Percentiles rank a stretch among this genome's conserved stretches.
phyloP scores from a whole-genome alignment of 2,329 filamentous ascomycete genomes.

The Colletotrichum sansevieriae region DNA sequence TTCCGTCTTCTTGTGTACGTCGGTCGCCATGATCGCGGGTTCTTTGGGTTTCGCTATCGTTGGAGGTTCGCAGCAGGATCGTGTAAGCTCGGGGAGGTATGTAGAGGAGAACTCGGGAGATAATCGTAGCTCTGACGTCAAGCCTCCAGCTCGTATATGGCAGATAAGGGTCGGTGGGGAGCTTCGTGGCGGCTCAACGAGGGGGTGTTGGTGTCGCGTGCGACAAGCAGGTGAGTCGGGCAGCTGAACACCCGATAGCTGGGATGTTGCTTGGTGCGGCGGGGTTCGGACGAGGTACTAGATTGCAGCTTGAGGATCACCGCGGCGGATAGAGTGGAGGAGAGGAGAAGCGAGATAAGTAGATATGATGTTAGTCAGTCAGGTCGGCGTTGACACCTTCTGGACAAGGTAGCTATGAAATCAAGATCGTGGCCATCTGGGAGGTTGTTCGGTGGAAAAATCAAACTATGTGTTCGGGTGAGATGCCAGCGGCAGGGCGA shows the following conservation, averaged over 20 bases:
- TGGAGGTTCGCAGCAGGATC: not conserved
- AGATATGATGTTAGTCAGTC: not conserved
- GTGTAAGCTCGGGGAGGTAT: not conserved
- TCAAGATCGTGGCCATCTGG: not conserved
- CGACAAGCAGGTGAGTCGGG: conserved; percentile 39
- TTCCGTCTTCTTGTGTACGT: conserved; percentile 51
- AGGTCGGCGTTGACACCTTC: not conserved
- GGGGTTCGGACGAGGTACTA: conserved; percentile 23
- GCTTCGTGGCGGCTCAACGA: conserved; percentile 10
- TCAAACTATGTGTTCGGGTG: conserved; percentile 6
- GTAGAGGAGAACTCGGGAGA: not conserved
- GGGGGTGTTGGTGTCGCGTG: conserved; percentile 26
- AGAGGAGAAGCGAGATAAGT: not conserved
- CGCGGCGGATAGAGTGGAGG: not conserved
- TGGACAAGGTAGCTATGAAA: conserved; percentile 8
- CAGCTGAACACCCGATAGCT: conserved; percentile 27
- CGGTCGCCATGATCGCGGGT: conserved; percentile 49
- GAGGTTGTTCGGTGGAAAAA: not conserved
- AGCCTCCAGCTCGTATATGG: not conserved
- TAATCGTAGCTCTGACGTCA: not conserved
- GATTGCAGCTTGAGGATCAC: not conserved
- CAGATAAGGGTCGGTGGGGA: conserved; percentile 1
- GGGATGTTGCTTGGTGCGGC: conserved; percentile 33
- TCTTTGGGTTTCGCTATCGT: not conserved
- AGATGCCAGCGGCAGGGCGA: not conserved